These are phyloP conservation scores for Kodamaea sagamina DNA, from an alignment of 805 yeast genomes.

Conservation along the genomic window DNA sequence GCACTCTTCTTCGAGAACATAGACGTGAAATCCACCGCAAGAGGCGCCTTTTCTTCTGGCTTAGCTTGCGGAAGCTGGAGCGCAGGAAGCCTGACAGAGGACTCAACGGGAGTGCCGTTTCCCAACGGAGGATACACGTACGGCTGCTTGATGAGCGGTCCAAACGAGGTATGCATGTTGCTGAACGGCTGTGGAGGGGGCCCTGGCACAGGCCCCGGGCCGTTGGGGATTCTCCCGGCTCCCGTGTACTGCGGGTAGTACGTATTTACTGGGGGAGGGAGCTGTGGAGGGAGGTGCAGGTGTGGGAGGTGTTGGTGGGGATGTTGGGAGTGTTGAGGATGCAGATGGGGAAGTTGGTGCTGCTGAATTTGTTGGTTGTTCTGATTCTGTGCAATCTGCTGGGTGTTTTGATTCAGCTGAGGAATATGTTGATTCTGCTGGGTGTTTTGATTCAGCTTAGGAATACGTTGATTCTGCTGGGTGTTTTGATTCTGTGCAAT, in stretches of 20 bases:
- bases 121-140: too few relatives aligned
- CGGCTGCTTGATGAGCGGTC: too few relatives aligned
- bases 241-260: slow-evolving; percentile 37
- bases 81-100: slow-evolving; percentile 18
- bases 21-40: slow-evolving; percentile 32
- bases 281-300: slow-evolving; percentile 1
- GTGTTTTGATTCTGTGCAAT: too few relatives aligned
- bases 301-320: slow-evolving; percentile 7
- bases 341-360: too few relatives aligned
- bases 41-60: slow-evolving; percentile 16
- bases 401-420: too few relatives aligned
- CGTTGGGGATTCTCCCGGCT: slow-evolving; percentile 39
- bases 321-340: not conserved
- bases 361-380: too few relatives aligned
- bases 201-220: slow-evolving; percentile 46
- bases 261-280: slow-evolving; percentile 13
- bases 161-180: too few relatives aligned
- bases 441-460: too few relatives aligned
- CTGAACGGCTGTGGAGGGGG: slow-evolving; percentile 35
- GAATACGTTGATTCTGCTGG: too few relatives aligned
- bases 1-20: slow-evolving; percentile 15
- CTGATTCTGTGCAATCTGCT: too few relatives aligned
- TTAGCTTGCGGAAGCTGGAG: slow-evolving; percentile 7
- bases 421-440: too few relatives aligned
- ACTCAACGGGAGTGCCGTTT: not conserved